Evolutionary conservation across 257 asterid genomes (phyloP).

Genomic region (Leptodermis oblonga): DNA sequence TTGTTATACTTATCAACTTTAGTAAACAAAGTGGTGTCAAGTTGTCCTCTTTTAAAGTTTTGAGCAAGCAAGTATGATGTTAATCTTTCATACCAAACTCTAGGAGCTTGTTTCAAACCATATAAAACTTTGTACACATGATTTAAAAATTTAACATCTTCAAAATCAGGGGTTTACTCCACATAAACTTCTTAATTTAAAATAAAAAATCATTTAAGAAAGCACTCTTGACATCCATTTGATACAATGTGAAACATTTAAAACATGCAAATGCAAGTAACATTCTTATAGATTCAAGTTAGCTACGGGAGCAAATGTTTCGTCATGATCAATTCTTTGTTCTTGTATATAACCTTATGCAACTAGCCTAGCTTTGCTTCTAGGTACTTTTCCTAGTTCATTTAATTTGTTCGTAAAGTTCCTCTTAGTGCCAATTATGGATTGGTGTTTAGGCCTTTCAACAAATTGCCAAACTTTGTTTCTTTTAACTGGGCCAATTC

Average conservation of each 20-base stretch:
- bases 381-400: not conserved
- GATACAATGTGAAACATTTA: not conserved
- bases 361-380: not conserved
- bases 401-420: not conserved
- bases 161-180: conserved; percentile 12
- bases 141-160: not conserved
- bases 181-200: conserved; percentile 10
- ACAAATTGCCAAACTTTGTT: not conserved
- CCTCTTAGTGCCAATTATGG: not conserved
- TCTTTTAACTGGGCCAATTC: no score
- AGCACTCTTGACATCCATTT: conserved; percentile 17
- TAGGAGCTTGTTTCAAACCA: conserved; percentile 11
- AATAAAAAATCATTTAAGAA: conserved; percentile 10
- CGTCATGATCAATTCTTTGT: conserved; percentile 9
- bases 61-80: not conserved
- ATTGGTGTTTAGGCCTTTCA: not conserved
- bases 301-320: not conserved
- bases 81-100: conserved; percentile 12
- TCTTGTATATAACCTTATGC: not conserved
- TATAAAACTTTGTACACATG: conserved; percentile 18
- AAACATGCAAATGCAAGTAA: not conserved
- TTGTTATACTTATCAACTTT: no score
- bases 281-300: not conserved
- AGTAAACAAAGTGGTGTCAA: no score
- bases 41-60: no score